Base-by-base conservation (phyloP, 2,329 filamentous ascomycete genomes). In the Epichloe festucae region DNA sequence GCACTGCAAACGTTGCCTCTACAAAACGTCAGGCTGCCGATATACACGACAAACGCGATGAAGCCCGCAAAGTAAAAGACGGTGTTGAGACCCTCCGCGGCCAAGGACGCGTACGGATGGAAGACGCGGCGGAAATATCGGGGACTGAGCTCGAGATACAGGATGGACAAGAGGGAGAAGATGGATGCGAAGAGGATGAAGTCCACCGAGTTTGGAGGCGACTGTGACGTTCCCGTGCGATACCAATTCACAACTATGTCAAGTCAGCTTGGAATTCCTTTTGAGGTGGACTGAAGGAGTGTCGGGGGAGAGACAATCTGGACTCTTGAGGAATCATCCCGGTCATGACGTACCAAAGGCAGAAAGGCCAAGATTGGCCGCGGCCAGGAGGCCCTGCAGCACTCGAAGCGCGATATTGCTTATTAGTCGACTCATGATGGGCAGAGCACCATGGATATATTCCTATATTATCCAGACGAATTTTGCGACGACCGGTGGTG, bases 41-140 rank as follows among this genome's bases (percentile, higher is more conserved):
- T 72, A 65, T 80, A 82, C 55, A 76, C 71, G 43, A 76, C 69
- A 19, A 82, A 70, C 10, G 76, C 76, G 58, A 80, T 71, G 66
- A 82, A 82, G 52, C 78, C 78, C 19, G 72, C 68, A 62, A 82
- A 77, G 67, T 79, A 80, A 61, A 82, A 75, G 52, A 80, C 55
- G 4, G 72, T 67, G 62, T 80, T 82, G 58, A 70, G 51, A 36
- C 67, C 59, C 57, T 82, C 78, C 54, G 81, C 56, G 27, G 64
- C 68, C 36, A 82, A 61, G 42, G 71, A 67, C 11, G 66, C 70
- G 56, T 73, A 74, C 34, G 76, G 72, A 60, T 78, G 71, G 36
- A 72, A 71, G 40, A 68, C 68, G 42, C 67, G 65, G 1, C 73
- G 69, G 14, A 67, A 57, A 53, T 73, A 73, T 46, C 72, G 70